Conservation (phyloP, 192 early-diverging fungal species). For the Funneliformis mosseae region DNA sequence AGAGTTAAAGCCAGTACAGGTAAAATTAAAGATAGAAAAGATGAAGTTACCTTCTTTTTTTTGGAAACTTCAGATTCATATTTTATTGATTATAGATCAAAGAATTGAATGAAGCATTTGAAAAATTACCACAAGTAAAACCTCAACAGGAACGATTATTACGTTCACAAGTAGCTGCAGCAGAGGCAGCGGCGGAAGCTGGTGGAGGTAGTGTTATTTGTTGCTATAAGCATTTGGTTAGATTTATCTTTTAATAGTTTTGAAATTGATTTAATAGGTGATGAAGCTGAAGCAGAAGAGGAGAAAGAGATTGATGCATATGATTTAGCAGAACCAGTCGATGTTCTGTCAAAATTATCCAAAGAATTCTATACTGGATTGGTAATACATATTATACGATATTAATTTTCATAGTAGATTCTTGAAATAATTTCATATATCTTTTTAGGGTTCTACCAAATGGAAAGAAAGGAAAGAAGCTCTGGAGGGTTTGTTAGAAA, state of each 20-base stretch:
- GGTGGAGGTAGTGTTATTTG: slow-evolving; percentile 36
- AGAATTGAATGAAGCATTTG: slow-evolving; percentile 88
- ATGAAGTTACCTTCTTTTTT: neutral
- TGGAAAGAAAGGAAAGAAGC: slow-evolving; percentile 98
- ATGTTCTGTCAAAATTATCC: slow-evolving; percentile 86
- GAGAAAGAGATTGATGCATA: slow-evolving; percentile 70
- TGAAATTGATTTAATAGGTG: slow-evolving; percentile 14
- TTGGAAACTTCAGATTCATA: neutral
- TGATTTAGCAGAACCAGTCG: slow-evolving; percentile 87
- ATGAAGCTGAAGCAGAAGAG: slow-evolving; percentile 49
- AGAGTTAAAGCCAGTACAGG: slow-evolving; percentile 92
- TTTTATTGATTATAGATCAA: slow-evolving; percentile 55
- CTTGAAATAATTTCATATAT: neutral
- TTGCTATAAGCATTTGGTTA: neutral
- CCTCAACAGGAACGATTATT: slow-evolving; percentile 71
- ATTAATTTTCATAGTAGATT: neutral
- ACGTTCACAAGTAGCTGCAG: slow-evolving; percentile 76
- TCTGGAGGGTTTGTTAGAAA: slow-evolving; percentile 70
- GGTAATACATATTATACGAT: neutral
- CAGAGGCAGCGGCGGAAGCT: slow-evolving; percentile 41
- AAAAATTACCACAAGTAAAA: slow-evolving; percentile 61
- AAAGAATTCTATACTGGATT: slow-evolving; percentile 80
- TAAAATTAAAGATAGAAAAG: slow-evolving; percentile 31
- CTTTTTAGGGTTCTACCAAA: slow-evolving; percentile 67
- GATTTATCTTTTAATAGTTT: neutral